These are phyloP conservation scores for Debaryomycetaceae sp. DNA, from an alignment of 1,139 yeast species.

Conservation along the genomic window DNA sequence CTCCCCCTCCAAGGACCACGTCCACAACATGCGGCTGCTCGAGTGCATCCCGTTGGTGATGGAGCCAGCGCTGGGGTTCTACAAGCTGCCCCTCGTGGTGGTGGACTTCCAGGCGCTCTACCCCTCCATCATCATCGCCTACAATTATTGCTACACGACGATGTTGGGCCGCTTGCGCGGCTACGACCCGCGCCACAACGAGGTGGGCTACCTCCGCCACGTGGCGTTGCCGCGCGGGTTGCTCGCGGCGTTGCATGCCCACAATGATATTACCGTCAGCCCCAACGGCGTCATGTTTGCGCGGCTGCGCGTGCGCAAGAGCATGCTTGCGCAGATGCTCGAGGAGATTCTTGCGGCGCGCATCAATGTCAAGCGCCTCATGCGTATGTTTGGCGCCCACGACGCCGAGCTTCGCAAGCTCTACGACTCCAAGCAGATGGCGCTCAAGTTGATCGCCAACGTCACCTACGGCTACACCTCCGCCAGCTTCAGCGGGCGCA, in stretches of 20 bases:
- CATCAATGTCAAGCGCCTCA: constrained; percentile 70
- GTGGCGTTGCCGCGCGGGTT: constrained; percentile 55
- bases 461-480: constrained; percentile 96
- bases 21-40: constrained; percentile 77
- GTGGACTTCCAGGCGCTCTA: constrained; percentile 90
- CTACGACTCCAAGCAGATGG: constrained; percentile 76
- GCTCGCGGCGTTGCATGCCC: constrained; percentile 46
- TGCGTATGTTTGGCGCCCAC: constrained; percentile 48
- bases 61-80: constrained; percentile 86
- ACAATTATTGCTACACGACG: constrained; percentile 88
- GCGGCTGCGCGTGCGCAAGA: constrained; percentile 59
- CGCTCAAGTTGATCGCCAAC: constrained; percentile 84
- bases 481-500: constrained; percentile 91
- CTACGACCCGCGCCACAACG: constrained; percentile 39
- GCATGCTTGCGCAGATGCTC: constrained; percentile 78
- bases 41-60: constrained; percentile 86
- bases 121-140: constrained; percentile 89
- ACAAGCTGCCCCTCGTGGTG: constrained; percentile 84
- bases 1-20: constrained; percentile 80
- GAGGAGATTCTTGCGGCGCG: constrained; percentile 78
- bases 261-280: constrained; percentile 54
- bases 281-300: constrained; percentile 88
- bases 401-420: constrained; percentile 45
- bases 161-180: constrained; percentile 66
- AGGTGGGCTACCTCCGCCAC: constrained; percentile 35